Evolutionary conservation across 441 rosid species (phyloP), one percentile per base, ranked within the genome.

Genomic region (Raphanus hybrid): DNA sequence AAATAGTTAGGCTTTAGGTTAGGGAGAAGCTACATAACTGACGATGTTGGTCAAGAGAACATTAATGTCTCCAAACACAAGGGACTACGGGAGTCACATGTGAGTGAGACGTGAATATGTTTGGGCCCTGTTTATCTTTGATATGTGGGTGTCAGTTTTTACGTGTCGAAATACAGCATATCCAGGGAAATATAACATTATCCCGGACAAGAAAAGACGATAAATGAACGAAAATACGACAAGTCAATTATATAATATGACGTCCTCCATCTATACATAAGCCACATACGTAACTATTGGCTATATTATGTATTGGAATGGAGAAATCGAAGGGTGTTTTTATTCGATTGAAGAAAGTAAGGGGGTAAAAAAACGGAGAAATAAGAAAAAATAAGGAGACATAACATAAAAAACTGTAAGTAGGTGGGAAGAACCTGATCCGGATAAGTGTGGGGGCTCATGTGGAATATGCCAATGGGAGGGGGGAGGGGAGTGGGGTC

Each of bases 401-500:
- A 20, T 10, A 5, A 26, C 52, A 12, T 15, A 66, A 23, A 26
- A 59, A 23, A 43, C 41, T 57, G 16, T 3, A 59, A 55, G 5
- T 55, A 55, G 60, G 27, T 9, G 27, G 64, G 70, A 48, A 73
- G 69, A 61, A 69, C 14, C 58, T 15, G 74, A 69, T 69, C 79
- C 75, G 69, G 74, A 69, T 76, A 76, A 76, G 64, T 69, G 79
- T 69, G 74, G 78, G 63, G 78, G 63, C 68, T 57, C 32, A 4
- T 54, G 52, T 18, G 37, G 69, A 64, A 64, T 37, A 64, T 64
- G 70, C 15, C 26, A 32, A 26, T 27, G 60, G 23, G 57, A 50
- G 20, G 41, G 5, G 4, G 35, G 70, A 29, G 11, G 43, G 43
- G 10, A 10, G 73, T 23, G 60, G 73, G 67, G 71, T 45, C 65